These are phyloP conservation scores for Capsella rubella DNA, from an alignment of 441 rosid species.

Conservation along the genomic window DNA sequence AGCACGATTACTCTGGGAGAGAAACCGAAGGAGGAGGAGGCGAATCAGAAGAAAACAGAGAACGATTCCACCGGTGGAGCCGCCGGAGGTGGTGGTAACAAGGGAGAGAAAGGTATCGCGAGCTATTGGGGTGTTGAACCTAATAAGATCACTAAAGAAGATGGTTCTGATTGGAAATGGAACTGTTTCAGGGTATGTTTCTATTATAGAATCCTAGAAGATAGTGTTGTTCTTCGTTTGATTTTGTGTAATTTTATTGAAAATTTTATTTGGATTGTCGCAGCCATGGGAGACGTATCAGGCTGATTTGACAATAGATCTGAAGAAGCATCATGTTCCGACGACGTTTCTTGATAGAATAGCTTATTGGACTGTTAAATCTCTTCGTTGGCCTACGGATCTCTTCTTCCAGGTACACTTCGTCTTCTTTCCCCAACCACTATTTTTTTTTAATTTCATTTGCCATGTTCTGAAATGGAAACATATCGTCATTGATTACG, in stretches of 20 bases:
- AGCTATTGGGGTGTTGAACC: constrained; percentile 84
- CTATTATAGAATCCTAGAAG: neutral
- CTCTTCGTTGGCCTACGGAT: constrained; percentile 73
- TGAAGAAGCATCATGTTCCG: constrained; percentile 76
- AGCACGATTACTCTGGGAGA: constrained; percentile 51
- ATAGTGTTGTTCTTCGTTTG: neutral
- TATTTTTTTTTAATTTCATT: too few species aligned
- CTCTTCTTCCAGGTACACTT: constrained; percentile 63
- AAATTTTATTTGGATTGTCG: neutral
- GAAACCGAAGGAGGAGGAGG: constrained; percentile 18
- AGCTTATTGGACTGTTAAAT: constrained; percentile 72
- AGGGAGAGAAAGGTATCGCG: constrained; percentile 46
- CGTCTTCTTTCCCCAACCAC: neutral
- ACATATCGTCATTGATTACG: constrained; percentile 32
- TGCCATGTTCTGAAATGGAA: neutral
- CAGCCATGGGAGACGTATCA: constrained; percentile 83
- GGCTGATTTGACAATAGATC: constrained; percentile 66
- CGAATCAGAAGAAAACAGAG: constrained; percentile 41
- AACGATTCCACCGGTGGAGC: constrained; percentile 24
- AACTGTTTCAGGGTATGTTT: constrained; percentile 67
- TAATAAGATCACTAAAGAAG: constrained; percentile 61
- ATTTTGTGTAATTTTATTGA: neutral
- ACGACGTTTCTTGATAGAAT: constrained; percentile 59
- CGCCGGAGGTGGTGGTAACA: constrained; percentile 63
- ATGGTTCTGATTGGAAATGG: constrained; percentile 86